These are phyloP conservation scores for Croton laevigatus DNA, from an alignment of 441 rosid species.

Conservation along the genomic window DNA sequence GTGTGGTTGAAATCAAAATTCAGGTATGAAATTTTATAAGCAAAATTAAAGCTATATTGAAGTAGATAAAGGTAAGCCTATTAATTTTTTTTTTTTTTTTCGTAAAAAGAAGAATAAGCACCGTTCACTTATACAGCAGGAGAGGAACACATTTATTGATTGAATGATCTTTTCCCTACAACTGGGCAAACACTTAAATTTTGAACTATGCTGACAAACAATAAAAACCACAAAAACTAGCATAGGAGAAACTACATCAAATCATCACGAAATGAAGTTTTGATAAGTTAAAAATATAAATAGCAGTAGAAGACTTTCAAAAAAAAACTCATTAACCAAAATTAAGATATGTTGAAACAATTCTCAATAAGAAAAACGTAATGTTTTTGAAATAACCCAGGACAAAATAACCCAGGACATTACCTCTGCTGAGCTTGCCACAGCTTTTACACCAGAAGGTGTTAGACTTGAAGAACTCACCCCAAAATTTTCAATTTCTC, in stretches of 20 bases:
- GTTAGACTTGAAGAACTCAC: slow-evolving; percentile 27
- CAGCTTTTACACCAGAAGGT: slow-evolving; percentile 31
- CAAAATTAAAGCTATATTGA: background rate
- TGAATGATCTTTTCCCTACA: background rate
- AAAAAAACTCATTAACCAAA: too few species aligned
- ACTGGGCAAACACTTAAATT: background rate
- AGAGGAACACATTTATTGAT: background rate
- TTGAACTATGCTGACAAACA: background rate
- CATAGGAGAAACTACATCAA: background rate
- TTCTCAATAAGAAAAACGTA: background rate
- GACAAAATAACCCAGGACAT: background rate
- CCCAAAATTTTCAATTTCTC: slow-evolving; percentile 43
- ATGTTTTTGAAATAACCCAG: too few species aligned
- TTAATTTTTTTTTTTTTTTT: too few species aligned
- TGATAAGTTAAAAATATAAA: background rate
- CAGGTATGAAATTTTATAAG: background rate
- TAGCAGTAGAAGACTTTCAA: background rate
- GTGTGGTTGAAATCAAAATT: background rate
- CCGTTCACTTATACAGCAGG: background rate
- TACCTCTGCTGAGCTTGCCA: slow-evolving; percentile 36
- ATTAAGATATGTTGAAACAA: too few species aligned
- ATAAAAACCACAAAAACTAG: background rate
- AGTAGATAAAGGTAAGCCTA: background rate
- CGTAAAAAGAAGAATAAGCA: background rate
- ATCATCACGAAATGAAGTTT: background rate